Conservation (phyloP, 1,284 basidiomycete species). For the Violaceomyces palustris region DNA sequence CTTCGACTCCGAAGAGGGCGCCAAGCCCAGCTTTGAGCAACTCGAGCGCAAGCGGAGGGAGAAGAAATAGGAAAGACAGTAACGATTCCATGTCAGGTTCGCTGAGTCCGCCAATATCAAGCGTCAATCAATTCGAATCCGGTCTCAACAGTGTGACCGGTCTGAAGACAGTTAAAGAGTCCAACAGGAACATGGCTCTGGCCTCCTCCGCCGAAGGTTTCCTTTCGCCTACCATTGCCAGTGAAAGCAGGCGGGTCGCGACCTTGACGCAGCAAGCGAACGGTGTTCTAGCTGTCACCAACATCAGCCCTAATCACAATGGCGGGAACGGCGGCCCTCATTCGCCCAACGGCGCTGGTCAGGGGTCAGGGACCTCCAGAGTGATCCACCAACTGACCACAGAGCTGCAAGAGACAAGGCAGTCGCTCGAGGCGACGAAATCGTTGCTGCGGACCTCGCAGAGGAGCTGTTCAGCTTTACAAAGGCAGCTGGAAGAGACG, state of each 20-base stretch:
- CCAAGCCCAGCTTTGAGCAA: not conserved
- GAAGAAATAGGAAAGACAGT: not conserved
- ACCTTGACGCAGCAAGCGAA: conserved; percentile 1
- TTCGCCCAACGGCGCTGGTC: not conserved
- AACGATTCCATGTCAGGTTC: not conserved
- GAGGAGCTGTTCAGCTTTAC: conserved; percentile 66
- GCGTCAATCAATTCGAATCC: conserved; percentile 1
- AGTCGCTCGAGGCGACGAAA: conserved; percentile 71
- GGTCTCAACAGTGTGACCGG: conserved; percentile 1
- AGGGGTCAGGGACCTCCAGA: conserved; percentile 12
- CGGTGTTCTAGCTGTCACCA: too few relatives aligned
- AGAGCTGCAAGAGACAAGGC: conserved; percentile 13
- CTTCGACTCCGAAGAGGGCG: not conserved
- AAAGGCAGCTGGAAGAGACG: conserved; percentile 74
- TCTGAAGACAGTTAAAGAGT: not conserved
- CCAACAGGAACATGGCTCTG: not conserved
- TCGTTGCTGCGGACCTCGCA: conserved; percentile 70
- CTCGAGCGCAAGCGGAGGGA: not conserved
- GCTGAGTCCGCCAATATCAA: not conserved
- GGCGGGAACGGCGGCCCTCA: not conserved
- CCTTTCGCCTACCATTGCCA: conserved; percentile 9
- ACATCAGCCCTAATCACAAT: conserved; percentile 1
- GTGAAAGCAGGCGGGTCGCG: conserved; percentile 7
- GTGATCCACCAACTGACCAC: conserved; percentile 32
- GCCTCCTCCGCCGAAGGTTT: not conserved